Percentiles rank a stretch among this genome's conserved stretches.
phyloP scores from a whole-genome alignment of 371 early-diverging fungal species.

The Globomyces sp. region DNA sequence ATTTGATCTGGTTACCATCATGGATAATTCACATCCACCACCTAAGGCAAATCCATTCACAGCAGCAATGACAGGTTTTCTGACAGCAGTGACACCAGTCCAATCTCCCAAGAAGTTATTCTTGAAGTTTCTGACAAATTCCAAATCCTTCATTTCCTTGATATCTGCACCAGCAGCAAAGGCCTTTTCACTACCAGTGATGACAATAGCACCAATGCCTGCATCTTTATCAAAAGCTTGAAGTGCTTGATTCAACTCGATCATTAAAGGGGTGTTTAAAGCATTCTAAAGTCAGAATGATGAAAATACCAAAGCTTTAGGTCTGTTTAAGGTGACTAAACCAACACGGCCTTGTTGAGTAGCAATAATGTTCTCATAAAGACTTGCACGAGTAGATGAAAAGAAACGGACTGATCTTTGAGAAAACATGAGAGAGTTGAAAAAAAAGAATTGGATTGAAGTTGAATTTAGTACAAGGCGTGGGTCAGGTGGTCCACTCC shows the following conservation, averaged over 20 bases:
- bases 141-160: slow-evolving; percentile 93
- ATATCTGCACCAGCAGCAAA: slow-evolving; percentile 98
- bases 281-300: slow-evolving; percentile 61
- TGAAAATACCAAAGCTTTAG: slow-evolving; percentile 70
- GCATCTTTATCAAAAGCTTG: slow-evolving; percentile 72
- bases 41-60: slow-evolving; percentile 95
- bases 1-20: slow-evolving; percentile 64
- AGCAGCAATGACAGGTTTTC: slow-evolving; percentile 95
- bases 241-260: slow-evolving; percentile 89
- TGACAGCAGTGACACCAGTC: slow-evolving; percentile 83
- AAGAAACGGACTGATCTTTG: not conserved
- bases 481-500: not conserved
- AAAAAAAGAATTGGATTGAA: not conserved
- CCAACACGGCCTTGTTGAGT: slow-evolving; percentile 85
- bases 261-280: slow-evolving; percentile 86
- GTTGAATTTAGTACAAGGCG: too few relatives aligned
- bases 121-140: slow-evolving; percentile 84
- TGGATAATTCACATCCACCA: slow-evolving; percentile 95
- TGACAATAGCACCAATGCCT: slow-evolving; percentile 85
- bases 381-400: not conserved
- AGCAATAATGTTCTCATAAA: slow-evolving; percentile 65
- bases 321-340: slow-evolving; percentile 87
- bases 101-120: slow-evolving; percentile 91
- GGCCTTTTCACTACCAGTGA: slow-evolving; percentile 94
- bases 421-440: not conserved